Percentiles rank a stretch among this genome's conserved stretches.
Conservation (phyloP, 441 rosid genomes). For the Erodium moschatum region DNA sequence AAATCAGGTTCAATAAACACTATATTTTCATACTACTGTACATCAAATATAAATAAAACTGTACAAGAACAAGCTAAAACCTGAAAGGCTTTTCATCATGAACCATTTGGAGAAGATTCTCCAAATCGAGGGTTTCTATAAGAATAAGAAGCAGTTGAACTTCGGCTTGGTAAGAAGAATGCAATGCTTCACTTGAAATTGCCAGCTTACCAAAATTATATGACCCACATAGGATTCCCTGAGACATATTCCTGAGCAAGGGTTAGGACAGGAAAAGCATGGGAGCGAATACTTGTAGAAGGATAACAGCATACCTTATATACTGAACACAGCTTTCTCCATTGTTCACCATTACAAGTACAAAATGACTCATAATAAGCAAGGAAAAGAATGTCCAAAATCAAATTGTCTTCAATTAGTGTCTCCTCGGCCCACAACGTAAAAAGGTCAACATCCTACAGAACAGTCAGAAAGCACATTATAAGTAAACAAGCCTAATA, state of each 20-base stretch:
- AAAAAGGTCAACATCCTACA: constrained; percentile 72
- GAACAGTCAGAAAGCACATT: constrained; percentile 19
- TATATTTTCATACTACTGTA: not conserved
- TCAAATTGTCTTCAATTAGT: constrained; percentile 67
- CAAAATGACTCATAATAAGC: constrained; percentile 74
- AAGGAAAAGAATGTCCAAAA: constrained; percentile 77
- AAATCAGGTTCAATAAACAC: not conserved
- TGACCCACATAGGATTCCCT: constrained; percentile 69
- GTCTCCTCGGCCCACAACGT: constrained; percentile 96
- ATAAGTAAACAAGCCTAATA: constrained; percentile 13
- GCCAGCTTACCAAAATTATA: constrained; percentile 59
- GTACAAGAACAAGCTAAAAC: constrained; percentile 29
- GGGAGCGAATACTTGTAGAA: constrained; percentile 19
- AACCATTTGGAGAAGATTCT: constrained; percentile 82
- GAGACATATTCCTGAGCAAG: constrained; percentile 27
- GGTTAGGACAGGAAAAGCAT: constrained; percentile 13
- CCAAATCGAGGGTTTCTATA: constrained; percentile 71
- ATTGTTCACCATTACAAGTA: constrained; percentile 65
- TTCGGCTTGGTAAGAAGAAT: constrained; percentile 55
- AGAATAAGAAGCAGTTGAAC: constrained; percentile 71
- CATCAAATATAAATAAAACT: constrained; percentile 4
- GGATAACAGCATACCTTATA: constrained; percentile 57
- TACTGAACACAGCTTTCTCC: constrained; percentile 60
- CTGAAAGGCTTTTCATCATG: constrained; percentile 81
- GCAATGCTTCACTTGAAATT: constrained; percentile 62